Percentiles rank a stretch among this genome's conserved stretches.
phyloP scores from a whole-genome alignment of 2,329 filamentous ascomycete species.

The Pseudocercospora pini-densiflorae region DNA sequence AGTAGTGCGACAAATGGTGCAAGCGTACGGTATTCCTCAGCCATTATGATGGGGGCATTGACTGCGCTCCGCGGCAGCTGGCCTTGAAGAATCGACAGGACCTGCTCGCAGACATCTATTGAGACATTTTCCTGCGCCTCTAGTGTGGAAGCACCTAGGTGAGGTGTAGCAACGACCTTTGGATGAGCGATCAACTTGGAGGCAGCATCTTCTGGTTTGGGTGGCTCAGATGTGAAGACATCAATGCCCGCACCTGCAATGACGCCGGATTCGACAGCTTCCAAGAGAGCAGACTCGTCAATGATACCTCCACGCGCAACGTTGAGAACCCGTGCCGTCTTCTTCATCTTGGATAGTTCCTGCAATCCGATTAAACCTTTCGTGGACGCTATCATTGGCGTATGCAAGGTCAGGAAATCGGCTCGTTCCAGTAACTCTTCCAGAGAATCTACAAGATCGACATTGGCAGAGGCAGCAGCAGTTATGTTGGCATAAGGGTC shows the following conservation, averaged over 20 bases:
- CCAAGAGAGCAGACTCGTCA: constrained; percentile 73
- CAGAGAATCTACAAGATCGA: constrained; percentile 46
- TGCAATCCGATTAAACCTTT: constrained; percentile 71
- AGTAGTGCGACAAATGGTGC: constrained; percentile 77
- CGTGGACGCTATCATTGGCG: constrained; percentile 77
- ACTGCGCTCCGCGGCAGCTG: constrained; percentile 74
- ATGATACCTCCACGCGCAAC: constrained; percentile 81
- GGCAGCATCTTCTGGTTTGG: constrained; percentile 62
- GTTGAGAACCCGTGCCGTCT: constrained; percentile 74
- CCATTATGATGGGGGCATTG: constrained; percentile 80
- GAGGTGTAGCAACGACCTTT: constrained; percentile 76
- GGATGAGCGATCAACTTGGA: constrained; percentile 68
- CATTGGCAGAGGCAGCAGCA: constrained; percentile 70
- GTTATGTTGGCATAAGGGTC: constrained; percentile 78
- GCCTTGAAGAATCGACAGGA: constrained; percentile 72
- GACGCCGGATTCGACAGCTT: constrained; percentile 70
- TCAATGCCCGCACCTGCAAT: constrained; percentile 80
- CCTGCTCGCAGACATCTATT: constrained; percentile 80
- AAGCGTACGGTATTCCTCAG: constrained; percentile 77
- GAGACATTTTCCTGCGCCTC: constrained; percentile 86
- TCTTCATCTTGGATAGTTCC: constrained; percentile 74
- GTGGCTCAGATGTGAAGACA: constrained; percentile 78
- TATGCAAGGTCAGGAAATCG: constrained; percentile 82
- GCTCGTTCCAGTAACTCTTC: constrained; percentile 64
- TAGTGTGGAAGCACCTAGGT: constrained; percentile 77